Evolutionary conservation across 208 protist species (phyloP), one percentile per base, ranked within the genome.

Genomic region (Wallacemonas sp.): DNA sequence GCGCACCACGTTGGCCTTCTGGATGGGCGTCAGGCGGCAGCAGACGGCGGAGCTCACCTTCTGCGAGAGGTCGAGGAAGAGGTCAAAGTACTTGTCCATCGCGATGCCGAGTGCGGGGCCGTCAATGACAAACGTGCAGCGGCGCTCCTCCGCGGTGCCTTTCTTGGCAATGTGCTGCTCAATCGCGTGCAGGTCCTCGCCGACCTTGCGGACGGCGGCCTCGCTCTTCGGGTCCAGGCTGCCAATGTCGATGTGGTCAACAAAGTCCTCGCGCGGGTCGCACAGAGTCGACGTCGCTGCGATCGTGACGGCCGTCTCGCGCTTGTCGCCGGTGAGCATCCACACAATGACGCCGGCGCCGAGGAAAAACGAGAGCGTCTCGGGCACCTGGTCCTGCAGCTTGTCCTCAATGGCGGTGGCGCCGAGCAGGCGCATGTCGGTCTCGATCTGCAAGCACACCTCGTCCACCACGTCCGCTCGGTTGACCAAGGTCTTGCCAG

Each of bases 281-380:
- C 79, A 87, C 54, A 96, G 78, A 16, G 82, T 88, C 20, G 85
- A 83, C 31, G 92, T 95, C n/a, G 87, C 81, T 8, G 82, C 87
- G 61, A 97, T 93, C 20, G 89, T 94, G 25, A 94, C 86, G 10
- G 89, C 89, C 77, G 97, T 99, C 68, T 99, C 98, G 48, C 94
- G 88, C 82, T 99, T 99, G 81, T 99, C 98, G 44, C 98, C 98
- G 10, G 98, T 99, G 11, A 99, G 82, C 77, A 99, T 97, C 98
- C 98, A 99, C 12, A 99, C 62, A 2, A 97, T 80, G 28, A 99
- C 95, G 4, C 95, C 95, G 1, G 98, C 98, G 31, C 86, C 72
- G 8, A 87, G 55, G 29, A 99, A 89, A n/a, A 96, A 83, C 7
- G 81, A 76, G 18, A 99, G 86, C n/a, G 95, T 97, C 67, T 98